Evolutionary conservation across 2,329 filamentous ascomycete species (phyloP).

Genomic region (Bretziella fagacearum): DNA sequence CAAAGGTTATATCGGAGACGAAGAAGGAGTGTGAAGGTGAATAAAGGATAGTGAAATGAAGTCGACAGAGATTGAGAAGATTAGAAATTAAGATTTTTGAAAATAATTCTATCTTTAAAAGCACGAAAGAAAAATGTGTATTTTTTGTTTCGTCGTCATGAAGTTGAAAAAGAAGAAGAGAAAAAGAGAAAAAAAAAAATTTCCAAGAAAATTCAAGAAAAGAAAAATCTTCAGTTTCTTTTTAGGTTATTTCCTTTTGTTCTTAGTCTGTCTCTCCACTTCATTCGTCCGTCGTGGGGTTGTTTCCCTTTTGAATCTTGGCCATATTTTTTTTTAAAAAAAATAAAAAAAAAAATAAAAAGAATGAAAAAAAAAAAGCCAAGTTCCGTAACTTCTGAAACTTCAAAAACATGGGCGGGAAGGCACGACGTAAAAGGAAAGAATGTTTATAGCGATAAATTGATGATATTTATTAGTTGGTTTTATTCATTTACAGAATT

Average conservation of each 20-base stretch:
- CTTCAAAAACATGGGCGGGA: background rate
- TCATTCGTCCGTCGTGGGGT: background rate
- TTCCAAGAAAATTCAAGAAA: background rate
- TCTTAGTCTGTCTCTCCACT: background rate
- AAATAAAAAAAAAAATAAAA: slow-evolving; percentile 7
- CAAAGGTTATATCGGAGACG: background rate
- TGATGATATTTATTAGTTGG: too few species aligned
- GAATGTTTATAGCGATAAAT: slow-evolving; percentile 3
- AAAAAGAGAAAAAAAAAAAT: background rate
- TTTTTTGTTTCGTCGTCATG: too few species aligned
- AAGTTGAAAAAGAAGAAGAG: background rate
- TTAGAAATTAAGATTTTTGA: too few species aligned
- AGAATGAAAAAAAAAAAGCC: slow-evolving; percentile 4
- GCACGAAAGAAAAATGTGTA: too few species aligned
- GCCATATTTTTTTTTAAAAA: too few species aligned
- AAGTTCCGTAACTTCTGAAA: background rate
- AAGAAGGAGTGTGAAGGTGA: background rate
- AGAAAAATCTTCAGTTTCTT: background rate
- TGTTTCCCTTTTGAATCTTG: too few species aligned
- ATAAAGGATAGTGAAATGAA: background rate
- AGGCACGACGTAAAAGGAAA: background rate
- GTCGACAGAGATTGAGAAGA: too few species aligned
- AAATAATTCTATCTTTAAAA: too few species aligned
- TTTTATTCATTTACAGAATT: background rate
- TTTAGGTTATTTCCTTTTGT: background rate